Base-by-base conservation (phyloP, 1,284 basidiomycete species). In the Sanghuangporus sanghuang region DNA sequence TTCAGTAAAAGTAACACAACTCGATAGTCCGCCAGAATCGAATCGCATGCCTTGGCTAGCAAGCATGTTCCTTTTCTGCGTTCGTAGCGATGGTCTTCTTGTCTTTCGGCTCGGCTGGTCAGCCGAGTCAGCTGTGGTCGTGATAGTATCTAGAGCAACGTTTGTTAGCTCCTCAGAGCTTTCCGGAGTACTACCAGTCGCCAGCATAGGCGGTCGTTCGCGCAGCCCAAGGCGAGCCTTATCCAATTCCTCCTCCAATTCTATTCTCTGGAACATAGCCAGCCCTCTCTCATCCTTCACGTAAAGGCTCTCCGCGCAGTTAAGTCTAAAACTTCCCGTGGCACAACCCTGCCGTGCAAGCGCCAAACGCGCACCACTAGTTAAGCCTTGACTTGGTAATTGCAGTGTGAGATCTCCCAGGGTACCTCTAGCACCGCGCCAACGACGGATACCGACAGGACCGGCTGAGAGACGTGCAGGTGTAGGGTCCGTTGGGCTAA, bases 301-400 rank as follows among this genome's bases (percentile, higher is more conserved):
- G 36, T 57, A 62, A 39, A 58, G 40, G 49, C 60, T 62, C 39
- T 65, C 64, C 18, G 59, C 18, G 36, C 64, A 65, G 54, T 65
- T 65, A 3, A 65, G 40, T 35, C 60, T 21, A 50, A 62, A 65
- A 44, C 64, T 65, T 27, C 64, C 64, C n/a, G 64, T 62, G 8
- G 64, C 64, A 42, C 49, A 65, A 16, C 64, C 64, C 54, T 62
- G 59, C 7, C 64, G 64, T 11, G 64, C 64, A 18, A 65, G 59
- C 11, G 64, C 54, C n/a, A 61, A 54, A 8, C 64, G 59, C 14
- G 59, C 64, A 27, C 59, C 59, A 38, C 64, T 61, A 16, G 64
- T 65, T 21, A 57, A 49, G 18, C 59, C 64, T 54, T 62, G 53
- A 50, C 56, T 62, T 11, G 64, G 64, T 11, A 58, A 46, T 39